Evolutionary conservation across 2,329 filamentous ascomycete species (phyloP).

Genomic region (Xylariaceae sp.): DNA sequence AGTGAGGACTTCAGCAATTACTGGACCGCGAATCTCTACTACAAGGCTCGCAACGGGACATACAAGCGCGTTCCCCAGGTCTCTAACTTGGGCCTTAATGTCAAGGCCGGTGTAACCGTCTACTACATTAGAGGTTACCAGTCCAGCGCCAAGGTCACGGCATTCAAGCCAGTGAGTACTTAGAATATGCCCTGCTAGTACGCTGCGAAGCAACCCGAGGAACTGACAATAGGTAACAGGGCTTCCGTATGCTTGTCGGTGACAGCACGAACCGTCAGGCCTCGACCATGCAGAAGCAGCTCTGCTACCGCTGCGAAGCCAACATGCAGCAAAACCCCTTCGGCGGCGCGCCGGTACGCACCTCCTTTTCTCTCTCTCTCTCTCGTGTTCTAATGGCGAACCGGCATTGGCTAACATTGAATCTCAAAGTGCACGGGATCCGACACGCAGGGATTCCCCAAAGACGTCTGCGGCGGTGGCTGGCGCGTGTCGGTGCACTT

Average conservation of each 20-base stretch:
- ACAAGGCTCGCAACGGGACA: slow-evolving; percentile 41
- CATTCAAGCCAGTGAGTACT: slow-evolving; percentile 38
- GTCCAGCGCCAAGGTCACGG: slow-evolving; percentile 36
- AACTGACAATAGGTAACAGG: slow-evolving; percentile 27
- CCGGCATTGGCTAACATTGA: too few relatives aligned
- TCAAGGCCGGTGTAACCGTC: slow-evolving; percentile 41
- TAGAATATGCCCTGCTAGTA: background rate
- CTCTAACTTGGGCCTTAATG: slow-evolving; percentile 39
- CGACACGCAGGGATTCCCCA: slow-evolving; percentile 39
- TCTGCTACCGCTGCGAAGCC: slow-evolving; percentile 41
- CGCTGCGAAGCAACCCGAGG: background rate
- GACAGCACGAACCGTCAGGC: slow-evolving; percentile 37
- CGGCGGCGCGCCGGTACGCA: slow-evolving; percentile 41
- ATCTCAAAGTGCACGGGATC: slow-evolving; percentile 40
- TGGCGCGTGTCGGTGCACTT: slow-evolving; percentile 40
- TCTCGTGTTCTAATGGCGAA: too few relatives aligned
- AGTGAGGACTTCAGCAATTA: slow-evolving; percentile 44
- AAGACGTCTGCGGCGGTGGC: slow-evolving; percentile 35
- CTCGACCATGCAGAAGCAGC: slow-evolving; percentile 37
- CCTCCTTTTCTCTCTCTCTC: too few relatives aligned
- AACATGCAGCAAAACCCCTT: slow-evolving; percentile 42
- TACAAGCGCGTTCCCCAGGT: slow-evolving; percentile 42
- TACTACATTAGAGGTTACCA: slow-evolving; percentile 43
- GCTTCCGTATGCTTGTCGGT: slow-evolving; percentile 43
- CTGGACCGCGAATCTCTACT: slow-evolving; percentile 43